Evolutionary conservation across 2,329 filamentous ascomycete genomes (phyloP).

Genomic region (Phyllosticta paracitricarpa): DNA sequence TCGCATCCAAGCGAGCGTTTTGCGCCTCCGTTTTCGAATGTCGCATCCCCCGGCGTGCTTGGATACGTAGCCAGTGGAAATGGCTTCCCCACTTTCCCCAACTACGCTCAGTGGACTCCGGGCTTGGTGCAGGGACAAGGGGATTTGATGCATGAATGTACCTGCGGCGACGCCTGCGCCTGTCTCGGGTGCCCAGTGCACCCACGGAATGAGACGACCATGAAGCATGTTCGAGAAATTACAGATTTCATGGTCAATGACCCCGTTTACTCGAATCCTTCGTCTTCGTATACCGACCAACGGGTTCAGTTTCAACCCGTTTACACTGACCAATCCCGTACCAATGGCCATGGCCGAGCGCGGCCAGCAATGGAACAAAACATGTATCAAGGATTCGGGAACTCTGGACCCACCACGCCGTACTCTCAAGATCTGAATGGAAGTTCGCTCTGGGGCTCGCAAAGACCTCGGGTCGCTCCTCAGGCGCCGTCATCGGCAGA

Average conservation of each 20-base stretch:
- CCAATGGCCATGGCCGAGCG: background rate
- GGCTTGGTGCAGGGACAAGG: background rate
- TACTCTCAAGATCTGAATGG: constrained; percentile 4
- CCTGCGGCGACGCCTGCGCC: constrained; percentile 55
- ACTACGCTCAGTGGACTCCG: background rate
- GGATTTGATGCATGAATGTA: constrained; percentile 39
- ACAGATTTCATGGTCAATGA: constrained; percentile 7
- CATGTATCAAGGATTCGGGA: background rate
- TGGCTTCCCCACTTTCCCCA: background rate
- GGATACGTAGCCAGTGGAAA: background rate
- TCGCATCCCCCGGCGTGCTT: background rate
- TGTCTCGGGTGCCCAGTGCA: constrained; percentile 60
- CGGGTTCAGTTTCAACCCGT: constrained; percentile 1
- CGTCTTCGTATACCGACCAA: background rate
- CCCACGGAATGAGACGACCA: constrained; percentile 56
- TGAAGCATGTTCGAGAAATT: constrained; percentile 37
- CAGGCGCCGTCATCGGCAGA: constrained; percentile 13
- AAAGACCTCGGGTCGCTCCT: constrained; percentile 3
- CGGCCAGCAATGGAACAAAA: background rate
- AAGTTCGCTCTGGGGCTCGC: background rate
- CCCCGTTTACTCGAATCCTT: background rate
- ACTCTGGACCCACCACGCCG: background rate
- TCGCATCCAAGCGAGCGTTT: background rate
- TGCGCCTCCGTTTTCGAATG: background rate
- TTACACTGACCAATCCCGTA: background rate